Evolutionary conservation across 208 protist species (phyloP).

Genomic region (Leishmania martiniquensis): DNA sequence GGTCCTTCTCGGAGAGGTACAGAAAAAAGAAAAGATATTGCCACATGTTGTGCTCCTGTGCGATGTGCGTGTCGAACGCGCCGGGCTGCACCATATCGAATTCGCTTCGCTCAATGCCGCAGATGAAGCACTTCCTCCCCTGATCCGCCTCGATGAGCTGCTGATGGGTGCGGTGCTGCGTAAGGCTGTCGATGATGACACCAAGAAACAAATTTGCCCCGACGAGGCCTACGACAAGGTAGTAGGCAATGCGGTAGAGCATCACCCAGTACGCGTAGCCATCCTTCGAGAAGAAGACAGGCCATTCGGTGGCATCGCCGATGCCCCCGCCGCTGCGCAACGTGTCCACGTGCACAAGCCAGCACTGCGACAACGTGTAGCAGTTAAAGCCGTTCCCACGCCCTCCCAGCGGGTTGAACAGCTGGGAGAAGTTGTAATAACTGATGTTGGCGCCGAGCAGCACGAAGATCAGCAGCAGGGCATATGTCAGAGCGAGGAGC

Average conservation of each 20-base stretch:
- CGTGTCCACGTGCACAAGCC: slow-evolving; percentile 74
- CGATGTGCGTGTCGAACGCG: slow-evolving; percentile 86
- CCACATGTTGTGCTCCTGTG: slow-evolving; percentile 96
- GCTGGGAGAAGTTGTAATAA: slow-evolving; percentile 64
- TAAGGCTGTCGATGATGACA: slow-evolving; percentile 95
- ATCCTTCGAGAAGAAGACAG: slow-evolving; percentile 45
- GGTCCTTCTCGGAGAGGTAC: slow-evolving; percentile 75
- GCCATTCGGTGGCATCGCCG: slow-evolving; percentile 75
- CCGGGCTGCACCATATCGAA: slow-evolving; percentile 79
- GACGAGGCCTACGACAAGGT: slow-evolving; percentile 80
- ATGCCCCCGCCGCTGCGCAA: slow-evolving; percentile 76
- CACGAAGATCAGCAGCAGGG: slow-evolving; percentile 59
- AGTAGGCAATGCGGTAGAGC: slow-evolving; percentile 92
- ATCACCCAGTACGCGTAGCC: slow-evolving; percentile 82
- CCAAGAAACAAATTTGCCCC: slow-evolving; percentile 93
- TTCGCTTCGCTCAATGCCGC: slow-evolving; percentile 77
- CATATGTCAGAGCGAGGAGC: slow-evolving; percentile 57
- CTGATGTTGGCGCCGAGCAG: slow-evolving; percentile 64
- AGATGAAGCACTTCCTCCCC: slow-evolving; percentile 94
- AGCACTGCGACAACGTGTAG: slow-evolving; percentile 78
- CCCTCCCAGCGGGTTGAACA: slow-evolving; percentile 47
- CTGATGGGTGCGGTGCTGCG: slow-evolving; percentile 69
- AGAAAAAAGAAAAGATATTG: slow-evolving; percentile 94
- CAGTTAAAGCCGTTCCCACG: slow-evolving; percentile 72
- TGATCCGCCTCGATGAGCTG: slow-evolving; percentile 70